Percentiles rank a stretch among this genome's conserved stretches.
Conservation (phyloP, 176 grass and related monocot species). For the Oryza australiensis region DNA sequence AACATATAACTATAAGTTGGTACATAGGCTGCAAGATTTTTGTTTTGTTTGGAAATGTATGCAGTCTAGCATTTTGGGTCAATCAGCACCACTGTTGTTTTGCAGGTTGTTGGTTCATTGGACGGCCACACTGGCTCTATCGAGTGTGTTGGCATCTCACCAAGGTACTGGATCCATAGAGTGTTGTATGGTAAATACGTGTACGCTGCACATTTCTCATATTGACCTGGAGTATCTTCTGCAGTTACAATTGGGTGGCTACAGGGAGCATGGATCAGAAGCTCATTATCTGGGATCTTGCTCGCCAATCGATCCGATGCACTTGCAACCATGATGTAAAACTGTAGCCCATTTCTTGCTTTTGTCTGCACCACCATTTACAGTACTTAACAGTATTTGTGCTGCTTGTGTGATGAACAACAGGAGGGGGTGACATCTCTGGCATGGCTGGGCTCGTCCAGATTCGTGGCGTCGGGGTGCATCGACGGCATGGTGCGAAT, state of each 20-base stretch:
- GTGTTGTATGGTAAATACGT: neutral
- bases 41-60: conserved; percentile 10
- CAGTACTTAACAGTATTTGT: neutral
- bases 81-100: neutral
- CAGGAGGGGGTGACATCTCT: conserved; percentile 73
- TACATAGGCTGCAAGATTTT: neutral
- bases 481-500: conserved; percentile 75
- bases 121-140: conserved; percentile 62
- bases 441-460: conserved; percentile 68
- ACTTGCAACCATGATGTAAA: conserved; percentile 69
- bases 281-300: conserved; percentile 81
- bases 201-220: neutral
- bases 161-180: conserved; percentile 47
- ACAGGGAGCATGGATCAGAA: conserved; percentile 82
- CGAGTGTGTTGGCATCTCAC: conserved; percentile 68
- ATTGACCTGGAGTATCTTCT: neutral
- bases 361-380: neutral
- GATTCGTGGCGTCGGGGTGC: conserved; percentile 71
- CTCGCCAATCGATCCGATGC: conserved; percentile 57
- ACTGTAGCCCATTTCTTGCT: too few species aligned
- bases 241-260: conserved; percentile 63
- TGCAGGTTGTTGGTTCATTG: conserved; percentile 64
- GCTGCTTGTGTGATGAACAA: conserved; percentile 31
- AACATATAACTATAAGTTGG: too few species aligned
- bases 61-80: neutral